Evolutionary conservation across 345 rosid species (phyloP), one percentile per base, ranked within the genome.

Genomic region (Eucalyptus regnans): DNA sequence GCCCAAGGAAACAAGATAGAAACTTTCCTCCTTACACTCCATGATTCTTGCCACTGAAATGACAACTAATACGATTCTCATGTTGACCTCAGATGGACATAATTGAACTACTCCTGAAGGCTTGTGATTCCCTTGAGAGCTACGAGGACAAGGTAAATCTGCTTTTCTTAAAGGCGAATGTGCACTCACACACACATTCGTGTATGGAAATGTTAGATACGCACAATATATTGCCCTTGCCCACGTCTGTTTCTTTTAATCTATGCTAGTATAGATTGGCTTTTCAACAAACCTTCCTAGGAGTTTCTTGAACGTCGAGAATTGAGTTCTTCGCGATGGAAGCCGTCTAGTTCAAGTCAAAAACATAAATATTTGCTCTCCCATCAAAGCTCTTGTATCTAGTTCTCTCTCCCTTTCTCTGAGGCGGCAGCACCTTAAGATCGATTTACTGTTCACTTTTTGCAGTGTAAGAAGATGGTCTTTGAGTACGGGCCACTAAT

Each of bases 381-480:
- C 48, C 48, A 20, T 76, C 14, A 37, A 76, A 76, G 84, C 29
- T 41, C 29, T 76, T 12, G 29, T 20, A 41, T 10, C 48, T 76
- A 41, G 48, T 22, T 76, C 84, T 76, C 83, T 76, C 84, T 76
- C 84, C 84, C 29, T 20, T 76, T 41, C 48, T 76, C 46, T 14
- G 49, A 37, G 49, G 66, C 60, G 7, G 37, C n/a, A 12, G 44
- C 68, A 52, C 87, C 16, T 86, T 27, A 37, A 33, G 41, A 44
- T 31, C n/a, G 29, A 22, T 10, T 86, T 44, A 9, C 68, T 37
- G 44, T 54, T 41, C 23, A 23, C 41, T 48, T 90, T 49, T 29
- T 84, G 92, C 97, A 96, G 99, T 98, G 99, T 92, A 97, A 98
- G 94, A 94, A 89, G 94, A 25, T 96, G 93, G 99, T 97, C n/a